Evolutionary conservation across 306 rosid species (phyloP).

Genomic region (Comarum palustre): DNA sequence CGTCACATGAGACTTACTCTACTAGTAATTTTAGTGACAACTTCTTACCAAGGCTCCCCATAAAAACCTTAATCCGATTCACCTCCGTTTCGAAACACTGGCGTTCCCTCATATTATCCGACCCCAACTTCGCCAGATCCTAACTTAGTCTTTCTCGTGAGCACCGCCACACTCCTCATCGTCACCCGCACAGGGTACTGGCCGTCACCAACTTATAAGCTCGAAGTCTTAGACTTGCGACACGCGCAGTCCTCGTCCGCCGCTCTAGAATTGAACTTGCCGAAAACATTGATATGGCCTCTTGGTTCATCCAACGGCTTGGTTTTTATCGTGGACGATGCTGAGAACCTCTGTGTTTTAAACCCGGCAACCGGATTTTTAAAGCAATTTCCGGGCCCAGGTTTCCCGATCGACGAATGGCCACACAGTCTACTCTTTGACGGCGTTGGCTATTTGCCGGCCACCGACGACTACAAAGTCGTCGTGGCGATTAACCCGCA

Average conservation of each 20-base stretch:
- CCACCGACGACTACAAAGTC: not conserved
- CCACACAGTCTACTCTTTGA: too few relatives aligned
- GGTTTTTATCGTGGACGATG: not conserved
- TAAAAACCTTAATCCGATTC: not conserved
- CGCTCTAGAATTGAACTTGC: too few relatives aligned
- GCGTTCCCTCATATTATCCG: not conserved
- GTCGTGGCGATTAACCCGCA: not conserved
- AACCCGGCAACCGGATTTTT: too few relatives aligned
- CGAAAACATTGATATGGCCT: too few relatives aligned
- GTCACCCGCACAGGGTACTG: not conserved
- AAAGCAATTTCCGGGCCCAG: too few relatives aligned
- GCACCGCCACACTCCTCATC: not conserved
- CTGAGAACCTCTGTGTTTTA: too few relatives aligned
- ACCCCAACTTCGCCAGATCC: not conserved
- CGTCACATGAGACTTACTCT: too few relatives aligned
- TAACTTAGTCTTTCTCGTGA: not conserved
- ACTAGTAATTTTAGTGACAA: too few relatives aligned
- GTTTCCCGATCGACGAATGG: too few relatives aligned
- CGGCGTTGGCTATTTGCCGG: not conserved
- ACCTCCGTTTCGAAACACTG: not conserved
- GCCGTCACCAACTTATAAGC: too few relatives aligned
- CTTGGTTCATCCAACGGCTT: not conserved
- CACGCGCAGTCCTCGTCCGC: not conserved
- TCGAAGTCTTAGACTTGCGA: too few relatives aligned
- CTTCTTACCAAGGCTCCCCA: not conserved